These are phyloP conservation scores for Euryodendron excelsum DNA, from an alignment of 148 eudicot species.

Conservation along the genomic window DNA sequence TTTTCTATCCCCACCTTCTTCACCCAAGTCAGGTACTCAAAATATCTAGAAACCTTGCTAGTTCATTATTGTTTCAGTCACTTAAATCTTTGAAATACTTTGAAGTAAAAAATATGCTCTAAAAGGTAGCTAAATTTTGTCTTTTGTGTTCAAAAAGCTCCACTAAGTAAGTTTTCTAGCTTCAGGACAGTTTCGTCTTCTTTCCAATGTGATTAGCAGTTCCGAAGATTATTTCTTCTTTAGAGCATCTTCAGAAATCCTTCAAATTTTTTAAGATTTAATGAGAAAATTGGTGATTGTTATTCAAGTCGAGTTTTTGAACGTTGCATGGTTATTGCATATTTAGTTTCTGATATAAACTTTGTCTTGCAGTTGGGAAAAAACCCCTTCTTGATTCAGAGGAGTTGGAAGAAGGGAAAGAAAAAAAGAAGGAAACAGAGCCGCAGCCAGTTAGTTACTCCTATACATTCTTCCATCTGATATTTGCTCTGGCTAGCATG, in stretches of 20 bases:
- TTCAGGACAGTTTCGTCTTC: background rate
- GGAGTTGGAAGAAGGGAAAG: constrained; percentile 64
- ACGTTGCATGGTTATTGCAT: background rate
- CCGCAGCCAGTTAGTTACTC: constrained; percentile 85
- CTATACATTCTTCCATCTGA: constrained; percentile 83
- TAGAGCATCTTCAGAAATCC: background rate
- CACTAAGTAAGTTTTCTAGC: background rate
- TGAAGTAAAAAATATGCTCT: background rate
- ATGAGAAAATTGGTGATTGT: background rate
- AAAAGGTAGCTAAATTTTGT: background rate
- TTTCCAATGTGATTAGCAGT: background rate
- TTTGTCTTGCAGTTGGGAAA: constrained; percentile 44
- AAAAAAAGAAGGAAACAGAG: constrained; percentile 43
- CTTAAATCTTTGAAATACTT: too few species aligned
- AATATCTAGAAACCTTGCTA: background rate
- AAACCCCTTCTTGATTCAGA: constrained; percentile 71
- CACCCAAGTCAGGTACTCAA: constrained; percentile 77
- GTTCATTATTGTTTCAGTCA: background rate
- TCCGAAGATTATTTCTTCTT: background rate
- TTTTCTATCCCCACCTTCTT: constrained; percentile 93
- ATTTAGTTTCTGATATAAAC: background rate
- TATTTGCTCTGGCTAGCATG: constrained; percentile 98
- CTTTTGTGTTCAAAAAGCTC: background rate
- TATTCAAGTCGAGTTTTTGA: too few species aligned
- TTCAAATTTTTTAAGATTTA: background rate